These are phyloP conservation scores for Cyclotella atomus DNA, from an alignment of 108 stramenopile genomes.

Conservation along the genomic window DNA sequence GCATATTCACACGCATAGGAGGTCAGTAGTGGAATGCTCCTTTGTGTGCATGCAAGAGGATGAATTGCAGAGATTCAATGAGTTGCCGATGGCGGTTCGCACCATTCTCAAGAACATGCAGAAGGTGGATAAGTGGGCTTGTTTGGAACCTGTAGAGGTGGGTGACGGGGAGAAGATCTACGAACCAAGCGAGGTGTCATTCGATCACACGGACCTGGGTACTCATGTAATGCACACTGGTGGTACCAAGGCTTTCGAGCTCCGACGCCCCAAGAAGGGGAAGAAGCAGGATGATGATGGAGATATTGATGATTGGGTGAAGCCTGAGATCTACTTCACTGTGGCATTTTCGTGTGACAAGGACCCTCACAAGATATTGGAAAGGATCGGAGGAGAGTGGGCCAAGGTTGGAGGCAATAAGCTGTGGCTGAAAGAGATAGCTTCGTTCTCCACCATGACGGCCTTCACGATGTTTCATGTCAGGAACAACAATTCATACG, in stretches of 20 bases:
- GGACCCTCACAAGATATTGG: not conserved
- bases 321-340: not conserved
- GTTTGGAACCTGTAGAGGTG: not conserved
- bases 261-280: not conserved
- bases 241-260: not conserved
- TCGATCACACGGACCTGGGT: not conserved
- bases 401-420: not conserved
- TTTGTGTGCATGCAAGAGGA: not conserved
- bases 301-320: not conserved
- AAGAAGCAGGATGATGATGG: not conserved
- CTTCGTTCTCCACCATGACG: not conserved
- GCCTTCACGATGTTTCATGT: not conserved
- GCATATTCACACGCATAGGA: not conserved
- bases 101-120: not conserved
- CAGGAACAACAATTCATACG: not conserved
- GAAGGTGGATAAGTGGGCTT: not conserved
- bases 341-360: conserved; percentile 1
- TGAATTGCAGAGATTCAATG: not conserved
- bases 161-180: not conserved
- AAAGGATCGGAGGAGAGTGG: not conserved
- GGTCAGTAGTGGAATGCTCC: not conserved
- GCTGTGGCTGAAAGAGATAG: not conserved
- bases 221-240: not conserved
- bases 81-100: not conserved
- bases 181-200: not conserved